phyloP scores from a whole-genome alignment of 108 stramenopile genomes.

The Fragilaria radians region DNA sequence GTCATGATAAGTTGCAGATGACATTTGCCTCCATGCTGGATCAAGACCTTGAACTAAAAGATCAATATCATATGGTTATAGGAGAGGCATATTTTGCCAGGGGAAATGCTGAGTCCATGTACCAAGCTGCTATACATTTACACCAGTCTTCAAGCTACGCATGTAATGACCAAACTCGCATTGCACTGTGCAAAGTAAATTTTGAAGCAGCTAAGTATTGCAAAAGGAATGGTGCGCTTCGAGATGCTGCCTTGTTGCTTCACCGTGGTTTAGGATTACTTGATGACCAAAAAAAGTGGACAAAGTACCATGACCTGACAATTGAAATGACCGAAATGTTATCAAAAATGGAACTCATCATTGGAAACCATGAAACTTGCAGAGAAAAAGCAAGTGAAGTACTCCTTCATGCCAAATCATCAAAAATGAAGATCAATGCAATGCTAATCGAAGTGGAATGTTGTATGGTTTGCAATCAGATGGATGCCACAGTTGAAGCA shows the following conservation, averaged over 20 bases:
- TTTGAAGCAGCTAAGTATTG: conserved; percentile 1
- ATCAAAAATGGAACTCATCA: background rate
- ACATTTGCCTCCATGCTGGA: background rate
- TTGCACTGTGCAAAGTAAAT: background rate
- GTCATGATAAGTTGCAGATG: background rate
- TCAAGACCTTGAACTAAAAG: background rate
- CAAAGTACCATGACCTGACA: background rate
- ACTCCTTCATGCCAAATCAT: background rate
- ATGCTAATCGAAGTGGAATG: conserved; percentile 1
- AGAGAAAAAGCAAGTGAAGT: background rate
- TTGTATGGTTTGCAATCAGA: background rate
- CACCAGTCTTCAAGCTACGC: background rate
- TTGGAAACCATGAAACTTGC: background rate
- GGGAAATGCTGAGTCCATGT: background rate
- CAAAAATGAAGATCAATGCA: background rate
- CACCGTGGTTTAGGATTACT: background rate
- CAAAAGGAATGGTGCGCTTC: background rate
- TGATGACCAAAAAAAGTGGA: background rate
- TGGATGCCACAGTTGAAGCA: background rate
- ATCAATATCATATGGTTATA: background rate
- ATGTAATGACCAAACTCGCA: background rate
- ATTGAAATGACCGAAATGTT: background rate
- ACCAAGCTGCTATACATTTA: background rate
- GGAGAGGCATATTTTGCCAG: background rate
- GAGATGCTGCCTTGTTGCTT: background rate